Evolutionary conservation across 2,329 filamentous ascomycete genomes (phyloP).

Genomic region (Chalaropsis ovoidea): DNA sequence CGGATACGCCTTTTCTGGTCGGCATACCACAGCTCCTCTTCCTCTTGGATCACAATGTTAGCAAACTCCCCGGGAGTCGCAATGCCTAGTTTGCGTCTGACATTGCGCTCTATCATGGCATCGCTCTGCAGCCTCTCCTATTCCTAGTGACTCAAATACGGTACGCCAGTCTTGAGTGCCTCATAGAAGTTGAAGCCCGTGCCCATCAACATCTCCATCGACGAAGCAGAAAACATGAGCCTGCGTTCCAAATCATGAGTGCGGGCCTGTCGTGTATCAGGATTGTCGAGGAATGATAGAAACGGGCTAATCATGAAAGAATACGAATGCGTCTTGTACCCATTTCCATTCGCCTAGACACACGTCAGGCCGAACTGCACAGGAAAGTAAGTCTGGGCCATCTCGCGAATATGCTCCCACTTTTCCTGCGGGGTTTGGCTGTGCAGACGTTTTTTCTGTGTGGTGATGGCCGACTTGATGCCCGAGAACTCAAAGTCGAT

Average conservation of each 20-base stretch:
- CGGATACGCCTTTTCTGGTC: neutral
- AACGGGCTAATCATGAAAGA: conserved; percentile 32
- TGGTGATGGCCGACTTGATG: conserved; percentile 26
- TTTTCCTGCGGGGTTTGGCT: conserved; percentile 23
- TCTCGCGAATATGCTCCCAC: conserved; percentile 31
- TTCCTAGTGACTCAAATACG: conserved; percentile 29
- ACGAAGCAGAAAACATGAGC: conserved; percentile 29
- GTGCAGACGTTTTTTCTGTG: too few species aligned
- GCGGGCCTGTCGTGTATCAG: neutral
- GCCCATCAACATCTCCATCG: conserved; percentile 30
- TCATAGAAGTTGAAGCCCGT: conserved; percentile 29
- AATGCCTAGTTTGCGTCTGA: neutral
- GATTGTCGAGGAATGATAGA: conserved; percentile 16
- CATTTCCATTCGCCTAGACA: conserved; percentile 24
- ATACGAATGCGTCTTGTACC: conserved; percentile 30
- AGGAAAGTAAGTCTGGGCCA: conserved; percentile 31
- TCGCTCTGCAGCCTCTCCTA: neutral
- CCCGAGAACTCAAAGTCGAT: conserved; percentile 37
- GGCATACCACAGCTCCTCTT: neutral
- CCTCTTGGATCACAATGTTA: neutral
- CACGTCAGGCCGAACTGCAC: conserved; percentile 35
- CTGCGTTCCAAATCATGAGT: neutral
- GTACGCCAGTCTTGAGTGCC: conserved; percentile 29
- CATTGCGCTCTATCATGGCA: neutral
- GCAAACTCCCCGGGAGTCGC: neutral